Evolutionary conservation across 352 stramenopile genomes (phyloP), one percentile per base, ranked within the genome.

Genomic region (Thalassiosira livingstoniorum): DNA sequence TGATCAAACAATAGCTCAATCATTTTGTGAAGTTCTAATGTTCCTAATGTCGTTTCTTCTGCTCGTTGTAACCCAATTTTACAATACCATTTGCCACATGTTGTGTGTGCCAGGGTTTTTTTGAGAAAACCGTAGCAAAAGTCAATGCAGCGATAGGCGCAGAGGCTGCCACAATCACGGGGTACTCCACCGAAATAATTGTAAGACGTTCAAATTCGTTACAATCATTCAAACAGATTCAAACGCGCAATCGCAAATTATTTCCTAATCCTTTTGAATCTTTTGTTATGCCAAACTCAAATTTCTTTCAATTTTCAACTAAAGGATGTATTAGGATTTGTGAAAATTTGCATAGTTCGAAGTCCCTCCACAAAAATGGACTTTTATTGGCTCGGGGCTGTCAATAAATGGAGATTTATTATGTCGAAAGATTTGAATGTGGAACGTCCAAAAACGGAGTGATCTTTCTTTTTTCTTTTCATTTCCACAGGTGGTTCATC

Each of bases 391-490:
- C 54, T 86, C 18, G 80, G 80, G 4, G 80, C 80, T 27, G 62
- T 86, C 0, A 55, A 82, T 27, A 79, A 75, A 69, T 86, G 80
- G 80, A 55, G 80, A 43, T 86, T 77, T 72, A 34, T 86, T 23
- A 75, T 82, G 37, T 31, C 55, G 25, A 82, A 71, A 80, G 66
- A 82, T 72, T 42, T 80, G 62, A 58, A 66, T 64, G 45, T 7
- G 4, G 47, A 58, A 5, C 7, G 39, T 7, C 39, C 39, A 58
- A 58, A 29, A 4, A 58, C 11, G n/a, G 47, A 27, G 27, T 58
- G 21, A 58, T n/a, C n/a, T n/a, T n/a, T n/a, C n/a, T n/a, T n/a
- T n/a, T n/a, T n/a, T n/a, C n/a, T n/a, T n/a, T n/a, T n/a, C n/a
- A n/a, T n/a, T n/a, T n/a, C n/a, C n/a, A n/a, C n/a, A n/a, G n/a